A percentile compares a stretch with the other conserved stretches of the same genome.
These are phyloP conservation scores for Glaciozyma martinii DNA, from an alignment of 768 basidiomycete genomes.

Conservation along the genomic window DNA sequence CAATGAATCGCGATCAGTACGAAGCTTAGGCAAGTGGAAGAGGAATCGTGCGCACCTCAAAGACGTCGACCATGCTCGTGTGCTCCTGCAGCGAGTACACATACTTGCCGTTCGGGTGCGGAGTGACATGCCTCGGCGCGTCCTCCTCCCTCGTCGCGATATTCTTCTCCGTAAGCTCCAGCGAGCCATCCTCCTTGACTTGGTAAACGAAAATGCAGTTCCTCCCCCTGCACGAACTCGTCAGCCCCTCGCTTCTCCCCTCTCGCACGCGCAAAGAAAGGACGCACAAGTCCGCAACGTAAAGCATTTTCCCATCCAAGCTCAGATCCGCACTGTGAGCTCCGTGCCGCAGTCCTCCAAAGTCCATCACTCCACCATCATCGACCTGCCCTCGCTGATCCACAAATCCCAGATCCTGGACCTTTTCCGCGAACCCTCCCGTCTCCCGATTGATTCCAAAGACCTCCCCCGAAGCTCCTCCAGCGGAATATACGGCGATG, in stretches of 20 bases:
- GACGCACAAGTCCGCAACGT: constrained; percentile 37
- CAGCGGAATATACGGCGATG: constrained; percentile 30
- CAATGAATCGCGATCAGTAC: not conserved
- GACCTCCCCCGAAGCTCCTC: constrained; percentile 35
- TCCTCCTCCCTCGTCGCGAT: constrained; percentile 32
- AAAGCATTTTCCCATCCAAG: constrained; percentile 34
- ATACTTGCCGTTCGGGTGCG: constrained; percentile 34
- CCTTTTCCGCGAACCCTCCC: constrained; percentile 17
- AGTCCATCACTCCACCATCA: constrained; percentile 31
- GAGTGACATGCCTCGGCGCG: constrained; percentile 36
- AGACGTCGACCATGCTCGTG: constrained; percentile 30
- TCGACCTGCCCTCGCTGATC: constrained; percentile 7
- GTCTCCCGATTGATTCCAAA: constrained; percentile 25
- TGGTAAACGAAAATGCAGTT: constrained; percentile 34
- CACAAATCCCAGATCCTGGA: constrained; percentile 26
- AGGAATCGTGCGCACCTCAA: constrained; percentile 6
- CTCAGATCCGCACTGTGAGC: constrained; percentile 34
- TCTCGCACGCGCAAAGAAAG: too few species aligned
- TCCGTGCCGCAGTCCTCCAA: constrained; percentile 36
- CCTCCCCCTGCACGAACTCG: constrained; percentile 26
- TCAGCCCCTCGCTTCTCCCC: too few species aligned
- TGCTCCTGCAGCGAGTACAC: constrained; percentile 37
- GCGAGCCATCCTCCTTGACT: constrained; percentile 3
- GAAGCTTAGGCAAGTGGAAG: too few species aligned
- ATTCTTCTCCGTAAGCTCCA: constrained; percentile 24